Base-by-base conservation (phyloP, 768 basidiomycete genomes). In the Leucocoprinus leucothites region DNA sequence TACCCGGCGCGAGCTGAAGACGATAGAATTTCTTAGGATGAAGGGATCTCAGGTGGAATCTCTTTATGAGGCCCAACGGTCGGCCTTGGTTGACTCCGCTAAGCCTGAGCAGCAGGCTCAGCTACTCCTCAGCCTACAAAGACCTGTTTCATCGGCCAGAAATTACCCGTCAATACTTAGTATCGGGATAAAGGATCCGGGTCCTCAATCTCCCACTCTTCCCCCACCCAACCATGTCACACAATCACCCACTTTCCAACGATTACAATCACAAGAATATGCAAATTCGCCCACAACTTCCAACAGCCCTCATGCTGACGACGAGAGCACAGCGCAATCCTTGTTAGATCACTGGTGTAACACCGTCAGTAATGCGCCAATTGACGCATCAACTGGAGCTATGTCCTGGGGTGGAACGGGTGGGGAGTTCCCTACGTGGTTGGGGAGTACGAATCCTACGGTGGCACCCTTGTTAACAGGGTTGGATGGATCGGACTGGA, bases 321-420 rank as follows among this genome's bases (percentile, higher is more conserved):
- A 88, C 9, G 85, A 91, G 64, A 83, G 80, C 22, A 75, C 86
- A 6, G 89, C 90, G 3, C 91, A 94, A 64, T 81, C 81, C 9
- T 67, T 94, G 53, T 73, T 94, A 45, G 90, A 94, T 66, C 87
- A 91, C 58, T 93, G 91, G 91, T 88, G 84, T 64, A 86, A 85
- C 58, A 84, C 85, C n/a, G 81, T 91, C 60, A 87, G 82, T 63
- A 87, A 85, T 56, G 79, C 84, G 9, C 77, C 80, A 1, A 61
- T 82, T 1, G 84, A 87, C 60, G 72, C 76, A 19, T 66, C 76
- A 2, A 72, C 74, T 19, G 75, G 76, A 25, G 75, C 73, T 48
- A 74, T 83, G 58, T 78, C 84, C 7, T 88, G 86, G 87, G 79
- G 79, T 19, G 82, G 82, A 13, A 75, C 80, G 6, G 79, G 80